phyloP scores from a whole-genome alignment of 2,329 filamentous ascomycete genomes.

The Cytospora schulzeri region DNA sequence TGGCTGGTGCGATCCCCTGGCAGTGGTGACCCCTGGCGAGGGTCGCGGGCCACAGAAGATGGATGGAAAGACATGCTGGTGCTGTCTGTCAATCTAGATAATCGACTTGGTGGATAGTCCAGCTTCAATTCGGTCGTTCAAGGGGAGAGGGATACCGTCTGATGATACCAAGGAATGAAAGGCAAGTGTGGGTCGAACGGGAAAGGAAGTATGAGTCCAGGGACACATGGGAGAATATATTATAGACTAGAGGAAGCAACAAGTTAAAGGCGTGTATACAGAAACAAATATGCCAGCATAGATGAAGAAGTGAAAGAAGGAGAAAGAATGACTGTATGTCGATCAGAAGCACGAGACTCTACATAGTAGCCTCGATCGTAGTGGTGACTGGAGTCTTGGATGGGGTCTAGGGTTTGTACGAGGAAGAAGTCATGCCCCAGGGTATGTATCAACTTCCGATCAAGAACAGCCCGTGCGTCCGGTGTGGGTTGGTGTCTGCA shows the following conservation, averaged over 20 bases:
- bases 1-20: constrained; percentile 23
- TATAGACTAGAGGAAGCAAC: not conserved
- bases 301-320: not conserved
- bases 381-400: not conserved
- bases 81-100: not conserved
- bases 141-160: not conserved
- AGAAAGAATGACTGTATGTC: not conserved
- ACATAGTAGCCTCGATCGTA: not conserved
- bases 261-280: not conserved
- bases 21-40: constrained; percentile 7
- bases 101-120: too few species aligned
- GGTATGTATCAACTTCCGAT: not conserved
- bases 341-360: not conserved
- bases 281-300: constrained; percentile 7
- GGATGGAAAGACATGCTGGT: constrained; percentile 26
- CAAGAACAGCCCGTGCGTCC: not conserved
- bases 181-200: not conserved
- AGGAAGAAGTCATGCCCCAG: not conserved
- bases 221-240: not conserved
- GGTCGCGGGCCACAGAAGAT: constrained; percentile 1
- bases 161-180: not conserved
- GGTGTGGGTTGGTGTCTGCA: not conserved
- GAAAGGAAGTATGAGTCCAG: too few species aligned
- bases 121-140: too few species aligned
- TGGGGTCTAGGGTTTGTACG: not conserved